Base-by-base conservation (phyloP, 2,329 filamentous ascomycete genomes). In the Blumeria graminis region DNA sequence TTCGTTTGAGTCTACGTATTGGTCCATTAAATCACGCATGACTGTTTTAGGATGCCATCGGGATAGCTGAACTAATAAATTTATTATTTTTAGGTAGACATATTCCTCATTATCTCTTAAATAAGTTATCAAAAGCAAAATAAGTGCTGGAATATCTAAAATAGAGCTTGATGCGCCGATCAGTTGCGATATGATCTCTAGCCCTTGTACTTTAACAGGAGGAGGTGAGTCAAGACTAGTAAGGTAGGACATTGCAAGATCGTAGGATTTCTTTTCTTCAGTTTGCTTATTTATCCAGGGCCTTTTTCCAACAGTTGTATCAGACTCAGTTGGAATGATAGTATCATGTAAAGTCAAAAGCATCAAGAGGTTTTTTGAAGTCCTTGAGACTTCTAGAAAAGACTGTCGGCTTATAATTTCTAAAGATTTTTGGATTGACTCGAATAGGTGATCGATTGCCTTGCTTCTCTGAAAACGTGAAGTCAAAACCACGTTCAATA, bases 21-120 rank as follows among this genome's bases (percentile, higher is more conserved):
- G 74, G 28, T 85, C 81, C 0, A 82, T 68, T 0, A 87, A 68
- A 61, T 85, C 81, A 22, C 71, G 72, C 3, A 76, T 69, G 0
- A 80, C 79, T 0, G 81, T 75, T 45, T 73, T 76, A 0, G 82
- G 80, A 55, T 85, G 81, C 57, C 71, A 73, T 59, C 73, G 69
- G 0, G 81, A 76, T 10, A 88, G 67, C 28, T 78, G 74, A 0
- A 65, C 62, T 58, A 85, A 77, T 1, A 81, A 72, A 59, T 78
- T 78, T 59, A 87, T 77, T 14, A 79, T 76, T n/a, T 78, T 74
- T 2, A 82, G 70, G 62, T 84, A 82, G 58, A 86, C 80, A 63
- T 82, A 88, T 57, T 84, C 81, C 57, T 87, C 84, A 6, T 74
- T 70, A 53, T 84, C 81, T 58, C 75, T 73, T 1, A 86, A 69